phyloP scores from a whole-genome alignment of 108 stramenopile genomes.

The Cafeteria roenbergensis region DNA sequence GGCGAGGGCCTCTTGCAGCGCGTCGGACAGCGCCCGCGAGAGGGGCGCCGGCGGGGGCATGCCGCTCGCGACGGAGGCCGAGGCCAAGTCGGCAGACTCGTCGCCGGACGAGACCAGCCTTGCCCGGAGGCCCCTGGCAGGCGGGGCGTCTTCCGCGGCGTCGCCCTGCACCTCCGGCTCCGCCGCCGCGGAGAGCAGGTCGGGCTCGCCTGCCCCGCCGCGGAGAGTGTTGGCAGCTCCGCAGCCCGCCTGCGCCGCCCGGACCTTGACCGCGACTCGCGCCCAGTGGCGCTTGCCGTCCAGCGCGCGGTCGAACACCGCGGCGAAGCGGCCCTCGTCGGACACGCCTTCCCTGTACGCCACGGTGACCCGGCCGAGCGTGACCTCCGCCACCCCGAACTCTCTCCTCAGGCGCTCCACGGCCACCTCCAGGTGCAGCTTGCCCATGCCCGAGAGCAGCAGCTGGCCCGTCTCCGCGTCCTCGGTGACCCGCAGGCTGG shows the following conservation, averaged over 20 bases:
- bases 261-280: neutral
- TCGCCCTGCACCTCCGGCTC: neutral
- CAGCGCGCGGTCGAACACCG: neutral
- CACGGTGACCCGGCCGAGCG: slow-evolving; percentile 55
- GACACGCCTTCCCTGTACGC: slow-evolving; percentile 16
- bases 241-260: neutral
- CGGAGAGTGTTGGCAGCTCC: neutral
- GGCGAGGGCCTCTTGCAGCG: neutral
- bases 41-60: neutral
- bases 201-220: neutral
- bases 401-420: slow-evolving; percentile 97
- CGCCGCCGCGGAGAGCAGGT: neutral
- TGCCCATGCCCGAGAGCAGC: slow-evolving; percentile 97
- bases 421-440: slow-evolving; percentile 98
- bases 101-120: neutral
- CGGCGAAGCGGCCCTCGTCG: neutral
- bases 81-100: neutral
- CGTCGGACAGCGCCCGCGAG: neutral
- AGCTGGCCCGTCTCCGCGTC: slow-evolving; percentile 95
- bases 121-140: neutral
- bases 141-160: neutral
- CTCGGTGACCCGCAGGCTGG: slow-evolving; percentile 77
- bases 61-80: neutral
- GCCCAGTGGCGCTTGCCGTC: neutral
- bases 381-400: slow-evolving; percentile 79